Evolutionary conservation across 169 alveolate species (phyloP).

Genomic region (Eimeria sp.): DNA sequence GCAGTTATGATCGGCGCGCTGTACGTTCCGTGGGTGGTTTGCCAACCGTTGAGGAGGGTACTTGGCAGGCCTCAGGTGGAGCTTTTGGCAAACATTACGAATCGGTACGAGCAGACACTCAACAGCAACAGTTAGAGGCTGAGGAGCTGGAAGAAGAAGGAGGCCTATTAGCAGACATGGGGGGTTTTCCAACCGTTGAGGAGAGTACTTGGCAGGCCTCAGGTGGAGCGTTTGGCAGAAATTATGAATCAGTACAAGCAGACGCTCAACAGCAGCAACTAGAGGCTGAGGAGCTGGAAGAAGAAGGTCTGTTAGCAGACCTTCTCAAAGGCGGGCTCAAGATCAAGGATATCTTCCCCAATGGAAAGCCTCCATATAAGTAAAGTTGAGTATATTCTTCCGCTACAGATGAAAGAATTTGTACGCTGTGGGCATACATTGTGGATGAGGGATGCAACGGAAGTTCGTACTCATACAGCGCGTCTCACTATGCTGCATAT

Average conservation of each 20-base stretch:
- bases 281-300: background rate
- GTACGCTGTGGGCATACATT: background rate
- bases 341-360: background rate
- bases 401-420: background rate
- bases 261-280: background rate
- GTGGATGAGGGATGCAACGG: background rate
- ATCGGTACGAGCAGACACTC: too few relatives aligned
- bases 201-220: background rate
- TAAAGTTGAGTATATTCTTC: background rate
- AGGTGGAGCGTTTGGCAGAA: background rate
- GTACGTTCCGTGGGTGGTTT: background rate
- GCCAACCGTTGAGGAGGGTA: too few relatives aligned
- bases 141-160: too few relatives aligned
- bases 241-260: background rate
- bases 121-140: too few relatives aligned
- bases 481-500: background rate
- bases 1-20: background rate
- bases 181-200: background rate
- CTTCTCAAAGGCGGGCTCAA: slow-evolving; percentile 1
- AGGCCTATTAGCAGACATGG: too few relatives aligned
- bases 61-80: too few relatives aligned
- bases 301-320: background rate
- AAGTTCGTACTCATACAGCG: background rate
- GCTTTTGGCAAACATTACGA: too few relatives aligned
- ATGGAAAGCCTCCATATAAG: background rate